Evolutionary conservation across 192 early-diverging fungal species (phyloP).

Genomic region (Coemansia sp.): DNA sequence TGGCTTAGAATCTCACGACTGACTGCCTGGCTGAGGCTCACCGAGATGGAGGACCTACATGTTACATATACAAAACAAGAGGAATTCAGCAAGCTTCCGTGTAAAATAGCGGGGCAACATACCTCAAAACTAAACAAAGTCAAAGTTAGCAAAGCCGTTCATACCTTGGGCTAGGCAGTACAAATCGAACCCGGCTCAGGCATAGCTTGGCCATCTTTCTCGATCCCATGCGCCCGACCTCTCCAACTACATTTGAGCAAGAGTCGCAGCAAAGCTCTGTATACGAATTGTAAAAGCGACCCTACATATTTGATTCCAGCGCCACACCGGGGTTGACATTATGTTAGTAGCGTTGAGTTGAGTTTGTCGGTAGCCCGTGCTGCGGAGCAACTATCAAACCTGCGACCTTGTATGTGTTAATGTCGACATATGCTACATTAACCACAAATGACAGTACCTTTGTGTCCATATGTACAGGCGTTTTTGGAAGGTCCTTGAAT

Average conservation of each 20-base stretch:
- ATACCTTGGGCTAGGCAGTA: conserved; percentile 14
- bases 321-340: background rate
- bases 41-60: conserved; percentile 16
- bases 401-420: background rate
- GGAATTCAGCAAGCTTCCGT: background rate
- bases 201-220: conserved; percentile 31
- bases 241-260: conserved; percentile 32
- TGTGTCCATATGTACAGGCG: conserved; percentile 21
- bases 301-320: conserved; percentile 15
- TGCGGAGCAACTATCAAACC: background rate
- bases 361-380: background rate
- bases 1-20: conserved; percentile 50
- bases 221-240: conserved; percentile 40
- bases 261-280: conserved; percentile 27
- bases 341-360: background rate
- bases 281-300: conserved; percentile 41
- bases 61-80: background rate
- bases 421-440: background rate
- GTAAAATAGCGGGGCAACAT: background rate
- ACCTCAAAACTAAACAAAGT: background rate
- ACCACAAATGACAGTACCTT: conserved; percentile 25
- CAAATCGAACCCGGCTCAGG: conserved; percentile 21
- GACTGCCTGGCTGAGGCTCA: conserved; percentile 26
- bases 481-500: conserved; percentile 16
- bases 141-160: background rate